Evolutionary conservation across 2,329 filamentous ascomycete species (phyloP), one percentile per base, ranked within the genome.

Genomic region (Fusarium cicatricum): DNA sequence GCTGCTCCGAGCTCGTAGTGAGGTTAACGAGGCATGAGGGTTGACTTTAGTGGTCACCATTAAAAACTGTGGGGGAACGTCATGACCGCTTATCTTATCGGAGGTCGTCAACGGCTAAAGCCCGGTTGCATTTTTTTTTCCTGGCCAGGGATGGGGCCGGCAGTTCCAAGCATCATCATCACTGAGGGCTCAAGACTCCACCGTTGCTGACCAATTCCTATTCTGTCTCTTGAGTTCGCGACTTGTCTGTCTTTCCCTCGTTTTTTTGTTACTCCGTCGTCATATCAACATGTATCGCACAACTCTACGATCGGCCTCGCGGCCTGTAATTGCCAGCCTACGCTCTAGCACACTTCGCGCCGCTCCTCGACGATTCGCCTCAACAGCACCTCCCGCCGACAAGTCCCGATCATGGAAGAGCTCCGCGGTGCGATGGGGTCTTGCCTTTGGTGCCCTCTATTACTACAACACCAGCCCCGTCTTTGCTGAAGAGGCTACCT

Each of bases 401-500:
- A 90, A 87, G 78, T 86, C 86, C 68, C 81, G 91, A 73, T 90
- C 87, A 72, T 97, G 91, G 90, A 96, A 93, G 83, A 89, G 87
- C 74, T 82, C 87, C 45, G 82, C 82, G 4, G 73, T 85, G 68
- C 85, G 94, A 79, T 89, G 92, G 85, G 91, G 87, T 63, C 72
- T 95, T 51, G 93, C 91, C 0, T 82, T 80, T 55, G 91, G 84
- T 16, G 87, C 89, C 39, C 78, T 98, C 43, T 99, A 98, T 79
- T 97, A 91, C 77, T 99, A 98, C 76, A 96, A 92, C 80, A 97
- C 92, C 8, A 94, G 89, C 70, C 85, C 87, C 48, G 81, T 92
- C 17, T 98, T 98, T 75, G 90, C 92, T 14, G 91, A 97, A 69
- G 89, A 96, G 75, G 85, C 87, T 31, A 77, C 84, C 66, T 83